Evolutionary conservation across 306 rosid genomes (phyloP).

Genomic region (Cicer bijugum): DNA sequence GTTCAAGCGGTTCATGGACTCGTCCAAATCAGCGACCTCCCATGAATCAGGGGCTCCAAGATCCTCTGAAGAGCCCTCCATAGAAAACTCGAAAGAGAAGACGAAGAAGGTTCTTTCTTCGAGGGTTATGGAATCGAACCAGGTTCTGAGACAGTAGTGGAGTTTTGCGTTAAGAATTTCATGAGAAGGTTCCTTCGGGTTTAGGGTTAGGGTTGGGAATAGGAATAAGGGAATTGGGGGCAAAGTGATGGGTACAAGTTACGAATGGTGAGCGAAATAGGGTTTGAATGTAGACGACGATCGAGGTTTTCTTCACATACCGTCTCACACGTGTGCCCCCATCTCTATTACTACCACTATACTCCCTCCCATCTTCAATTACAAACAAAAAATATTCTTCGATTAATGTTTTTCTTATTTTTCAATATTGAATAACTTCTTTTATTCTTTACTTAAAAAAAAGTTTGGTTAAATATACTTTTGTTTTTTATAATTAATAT

Average conservation of each 20-base stretch:
- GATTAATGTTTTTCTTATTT: too few relatives aligned
- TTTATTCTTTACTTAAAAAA: too few relatives aligned
- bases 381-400: too few relatives aligned
- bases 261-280: conserved; percentile 45
- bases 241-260: conserved; percentile 41
- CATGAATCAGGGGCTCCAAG: conserved; percentile 95
- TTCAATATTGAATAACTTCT: too few relatives aligned
- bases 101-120: neutral
- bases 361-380: too few relatives aligned
- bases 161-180: conserved; percentile 48
- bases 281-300: conserved; percentile 50
- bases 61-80: conserved; percentile 95
- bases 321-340: conserved; percentile 51
- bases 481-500: too few relatives aligned
- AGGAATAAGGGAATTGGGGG: conserved; percentile 19
- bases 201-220: conserved; percentile 56
- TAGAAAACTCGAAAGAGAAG: conserved; percentile 44
- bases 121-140: conserved; percentile 48
- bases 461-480: too few relatives aligned
- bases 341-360: neutral
- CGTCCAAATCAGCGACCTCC: conserved; percentile 93
- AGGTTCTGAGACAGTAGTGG: conserved; percentile 40
- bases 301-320: conserved; percentile 25
- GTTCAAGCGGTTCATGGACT: conserved; percentile 78
- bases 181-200: conserved; percentile 45